Percentiles rank a stretch among this genome's conserved stretches.
Evolutionary conservation across 2,329 filamentous ascomycete species (phyloP).

Genomic region (Teratosphaeria viscida): DNA sequence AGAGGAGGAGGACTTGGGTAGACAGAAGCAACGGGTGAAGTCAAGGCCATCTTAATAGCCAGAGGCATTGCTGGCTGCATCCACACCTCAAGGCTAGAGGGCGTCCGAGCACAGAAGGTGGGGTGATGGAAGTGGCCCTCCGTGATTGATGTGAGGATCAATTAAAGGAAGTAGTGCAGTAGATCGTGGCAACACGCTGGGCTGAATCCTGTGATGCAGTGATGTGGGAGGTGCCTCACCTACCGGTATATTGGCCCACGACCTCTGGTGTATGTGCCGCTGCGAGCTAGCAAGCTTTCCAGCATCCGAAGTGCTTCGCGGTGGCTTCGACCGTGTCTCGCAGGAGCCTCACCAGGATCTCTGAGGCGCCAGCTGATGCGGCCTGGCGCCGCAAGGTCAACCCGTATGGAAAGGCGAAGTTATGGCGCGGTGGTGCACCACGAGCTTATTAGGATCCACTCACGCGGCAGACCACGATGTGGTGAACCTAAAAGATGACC

Average conservation of each 20-base stretch:
- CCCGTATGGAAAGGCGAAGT: background rate
- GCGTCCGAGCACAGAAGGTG: background rate
- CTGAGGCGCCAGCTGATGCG: background rate
- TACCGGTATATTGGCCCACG: background rate
- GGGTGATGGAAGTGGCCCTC: background rate
- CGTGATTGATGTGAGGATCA: background rate
- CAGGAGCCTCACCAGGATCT: background rate
- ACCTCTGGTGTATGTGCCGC: background rate
- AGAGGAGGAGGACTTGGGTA: slow-evolving; percentile 20
- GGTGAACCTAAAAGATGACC: background rate
- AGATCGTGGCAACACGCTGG: background rate
- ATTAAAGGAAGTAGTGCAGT: slow-evolving; percentile 1
- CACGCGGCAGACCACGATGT: background rate
- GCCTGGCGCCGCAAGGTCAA: background rate
- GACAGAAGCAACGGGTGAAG: slow-evolving; percentile 10
- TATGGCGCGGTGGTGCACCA: background rate
- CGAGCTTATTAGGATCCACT: background rate
- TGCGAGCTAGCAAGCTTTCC: background rate
- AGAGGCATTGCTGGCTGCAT: background rate
- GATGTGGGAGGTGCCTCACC: background rate
- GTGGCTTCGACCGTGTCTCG: background rate
- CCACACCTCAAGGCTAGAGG: background rate
- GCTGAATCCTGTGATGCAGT: background rate
- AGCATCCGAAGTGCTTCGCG: background rate
- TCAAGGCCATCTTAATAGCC: background rate